These are phyloP conservation scores for Dunaliella primolecta DNA, from an alignment of 139 green algal species.

Conservation along the genomic window DNA sequence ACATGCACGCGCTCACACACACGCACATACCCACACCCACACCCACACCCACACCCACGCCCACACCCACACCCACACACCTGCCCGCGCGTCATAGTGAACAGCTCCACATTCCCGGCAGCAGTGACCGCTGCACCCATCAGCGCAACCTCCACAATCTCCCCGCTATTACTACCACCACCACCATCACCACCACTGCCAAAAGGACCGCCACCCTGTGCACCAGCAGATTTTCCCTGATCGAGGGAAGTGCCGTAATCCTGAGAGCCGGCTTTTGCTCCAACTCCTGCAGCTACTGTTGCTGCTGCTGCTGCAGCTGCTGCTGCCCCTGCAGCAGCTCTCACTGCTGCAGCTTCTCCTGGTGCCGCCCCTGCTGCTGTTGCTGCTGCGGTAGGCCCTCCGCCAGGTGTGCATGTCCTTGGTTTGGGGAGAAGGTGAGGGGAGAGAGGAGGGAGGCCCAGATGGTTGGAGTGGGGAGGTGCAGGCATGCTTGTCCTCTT, in stretches of 20 bases:
- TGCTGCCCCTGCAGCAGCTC: no score
- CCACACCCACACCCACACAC: conserved; percentile 20
- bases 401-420: not conserved
- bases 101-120: conserved; percentile 52
- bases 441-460: not conserved
- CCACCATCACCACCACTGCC: no score
- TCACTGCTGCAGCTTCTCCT: no score
- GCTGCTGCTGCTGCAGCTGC: no score
- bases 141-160: conserved; percentile 29
- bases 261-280: no score
- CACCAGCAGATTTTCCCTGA: no score
- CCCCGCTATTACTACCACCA: no score
- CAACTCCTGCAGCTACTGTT: no score
- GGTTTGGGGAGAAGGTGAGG: not conserved
- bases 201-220: no score
- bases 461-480: not conserved
- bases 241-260: no score
- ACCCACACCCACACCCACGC: not conserved
- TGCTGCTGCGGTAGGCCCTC: not conserved
- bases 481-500: conserved; percentile 15
- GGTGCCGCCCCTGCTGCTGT: no score
- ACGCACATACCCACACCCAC: not conserved
- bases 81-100: conserved; percentile 44
- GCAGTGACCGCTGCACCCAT: conserved; percentile 54
- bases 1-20: not conserved